Percentiles rank a stretch among this genome's conserved stretches.
These are phyloP conservation scores for Polysphondylium violaceum DNA, from an alignment of 78 protist genomes.

Conservation along the genomic window DNA sequence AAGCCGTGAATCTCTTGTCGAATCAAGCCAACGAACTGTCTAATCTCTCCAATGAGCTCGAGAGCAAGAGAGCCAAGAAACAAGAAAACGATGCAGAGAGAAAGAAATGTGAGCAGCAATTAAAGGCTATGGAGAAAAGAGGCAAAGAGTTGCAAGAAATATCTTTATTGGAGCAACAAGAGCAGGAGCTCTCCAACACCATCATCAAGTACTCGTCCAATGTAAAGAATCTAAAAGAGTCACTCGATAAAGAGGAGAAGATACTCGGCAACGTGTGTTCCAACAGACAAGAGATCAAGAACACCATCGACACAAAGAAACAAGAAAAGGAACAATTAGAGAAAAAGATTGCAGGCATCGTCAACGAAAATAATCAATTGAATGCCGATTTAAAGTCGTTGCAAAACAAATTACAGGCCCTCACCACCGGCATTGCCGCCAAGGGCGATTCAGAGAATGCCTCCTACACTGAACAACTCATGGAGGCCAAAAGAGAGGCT, in stretches of 20 bases:
- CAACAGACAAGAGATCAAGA: not conserved
- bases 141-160: not conserved
- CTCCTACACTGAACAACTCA: constrained; percentile 69
- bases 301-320: constrained; percentile 48
- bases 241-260: constrained; percentile 49
- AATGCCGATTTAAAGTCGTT: constrained; percentile 24
- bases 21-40: not conserved
- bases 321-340: constrained; percentile 4
- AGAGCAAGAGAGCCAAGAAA: constrained; percentile 24
- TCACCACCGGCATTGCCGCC: constrained; percentile 58
- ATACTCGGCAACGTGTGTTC: not conserved
- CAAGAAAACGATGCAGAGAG: too few relatives aligned
- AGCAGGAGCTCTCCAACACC: constrained; percentile 65
- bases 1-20: not conserved
- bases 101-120: constrained; percentile 7
- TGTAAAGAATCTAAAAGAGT: constrained; percentile 19
- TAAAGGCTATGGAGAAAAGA: not conserved
- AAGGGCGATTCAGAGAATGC: constrained; percentile 54
- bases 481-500: constrained; percentile 70
- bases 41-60: too few relatives aligned
- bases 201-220: constrained; percentile 71
- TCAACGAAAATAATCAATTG: constrained; percentile 31
- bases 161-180: constrained; percentile 16
- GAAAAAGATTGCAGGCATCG: constrained; percentile 32
- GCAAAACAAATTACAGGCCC: constrained; percentile 34